A percentile compares a stretch with the other conserved stretches of the same genome.
phyloP scores from a whole-genome alignment of 805 yeast species.

The Candida montana region DNA sequence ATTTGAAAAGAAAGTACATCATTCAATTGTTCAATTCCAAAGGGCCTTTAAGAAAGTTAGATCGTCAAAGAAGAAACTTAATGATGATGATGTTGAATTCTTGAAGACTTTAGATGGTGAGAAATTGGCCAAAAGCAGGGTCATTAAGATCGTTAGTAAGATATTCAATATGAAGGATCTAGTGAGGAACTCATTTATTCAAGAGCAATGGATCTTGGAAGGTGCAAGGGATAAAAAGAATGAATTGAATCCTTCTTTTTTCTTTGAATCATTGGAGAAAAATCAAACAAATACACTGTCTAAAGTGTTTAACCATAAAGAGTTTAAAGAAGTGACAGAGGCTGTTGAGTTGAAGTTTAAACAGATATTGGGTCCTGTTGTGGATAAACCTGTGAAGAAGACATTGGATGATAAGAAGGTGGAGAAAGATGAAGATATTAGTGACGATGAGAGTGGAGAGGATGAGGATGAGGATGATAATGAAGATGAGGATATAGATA shows the following conservation, averaged over 20 bases:
- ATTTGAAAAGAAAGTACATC: constrained; percentile 46
- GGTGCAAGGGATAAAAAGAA: constrained; percentile 27
- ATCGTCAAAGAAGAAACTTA: constrained; percentile 8
- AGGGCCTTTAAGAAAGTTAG: constrained; percentile 30
- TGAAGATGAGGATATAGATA: constrained; percentile 23
- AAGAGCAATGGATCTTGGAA: constrained; percentile 21
- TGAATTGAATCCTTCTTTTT: constrained; percentile 39
- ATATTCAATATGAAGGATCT: constrained; percentile 13
- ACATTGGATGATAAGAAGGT: constrained; percentile 22
- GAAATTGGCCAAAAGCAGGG: constrained; percentile 18
- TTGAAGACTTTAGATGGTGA: constrained; percentile 23
- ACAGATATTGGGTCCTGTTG: constrained; percentile 27
- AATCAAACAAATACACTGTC: constrained; percentile 27
- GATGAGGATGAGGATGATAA: constrained; percentile 18
- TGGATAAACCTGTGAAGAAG: constrained; percentile 23
- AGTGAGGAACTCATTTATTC: constrained; percentile 16
- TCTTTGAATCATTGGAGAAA: constrained; percentile 33
- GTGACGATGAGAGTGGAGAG: constrained; percentile 22
- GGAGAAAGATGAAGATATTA: constrained; percentile 14
- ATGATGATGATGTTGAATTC: constrained; percentile 12
- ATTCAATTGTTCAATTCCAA: constrained; percentile 35
- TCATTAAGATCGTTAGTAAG: constrained; percentile 15
- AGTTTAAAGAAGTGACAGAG: constrained; percentile 42
- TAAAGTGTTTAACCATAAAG: constrained; percentile 40
- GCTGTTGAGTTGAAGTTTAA: constrained; percentile 35